These are phyloP conservation scores for Stagonosporopsis tanaceti DNA, from an alignment of 2,329 filamentous ascomycete species.

Conservation along the genomic window DNA sequence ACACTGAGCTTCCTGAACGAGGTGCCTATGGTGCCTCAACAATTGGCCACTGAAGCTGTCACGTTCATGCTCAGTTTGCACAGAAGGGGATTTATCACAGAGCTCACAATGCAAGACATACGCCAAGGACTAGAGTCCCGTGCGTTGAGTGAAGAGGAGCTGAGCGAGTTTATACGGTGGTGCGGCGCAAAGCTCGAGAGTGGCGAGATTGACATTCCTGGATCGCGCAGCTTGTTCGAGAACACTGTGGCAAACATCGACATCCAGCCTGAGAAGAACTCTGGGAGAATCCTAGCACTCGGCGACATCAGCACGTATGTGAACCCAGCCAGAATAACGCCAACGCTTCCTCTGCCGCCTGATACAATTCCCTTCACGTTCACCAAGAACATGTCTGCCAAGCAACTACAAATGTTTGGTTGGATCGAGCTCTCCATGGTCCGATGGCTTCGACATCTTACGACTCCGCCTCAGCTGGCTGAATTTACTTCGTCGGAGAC, in stretches of 20 bases:
- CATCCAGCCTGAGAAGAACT: slow-evolving; percentile 59
- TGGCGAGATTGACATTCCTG: slow-evolving; percentile 75
- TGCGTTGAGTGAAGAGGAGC: slow-evolving; percentile 79
- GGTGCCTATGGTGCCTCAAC: slow-evolving; percentile 84
- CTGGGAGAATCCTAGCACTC: slow-evolving; percentile 78
- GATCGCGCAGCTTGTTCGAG: slow-evolving; percentile 74
- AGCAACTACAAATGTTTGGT: slow-evolving; percentile 79
- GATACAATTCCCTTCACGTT: slow-evolving; percentile 86
- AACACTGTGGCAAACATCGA: slow-evolving; percentile 76
- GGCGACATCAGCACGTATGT: slow-evolving; percentile 78
- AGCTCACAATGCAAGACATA: slow-evolving; percentile 87
- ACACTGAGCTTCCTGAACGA: slow-evolving; percentile 82
- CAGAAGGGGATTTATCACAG: slow-evolving; percentile 84
- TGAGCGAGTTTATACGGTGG: slow-evolving; percentile 87
- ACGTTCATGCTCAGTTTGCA: slow-evolving; percentile 81
- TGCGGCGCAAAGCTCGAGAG: slow-evolving; percentile 73
- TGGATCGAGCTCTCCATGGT: slow-evolving; percentile 87
- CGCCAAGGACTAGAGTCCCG: slow-evolving; percentile 82
- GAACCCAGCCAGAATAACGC: slow-evolving; percentile 78
- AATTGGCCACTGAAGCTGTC: slow-evolving; percentile 71
- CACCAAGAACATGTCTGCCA: slow-evolving; percentile 71
- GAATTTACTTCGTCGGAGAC: slow-evolving; percentile 73
- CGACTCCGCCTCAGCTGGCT: slow-evolving; percentile 64
- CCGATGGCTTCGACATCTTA: slow-evolving; percentile 83
- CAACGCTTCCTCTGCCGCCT: slow-evolving; percentile 80